phyloP scores from a whole-genome alignment of 768 basidiomycete species.

The Sporobolomyces roseus region DNA sequence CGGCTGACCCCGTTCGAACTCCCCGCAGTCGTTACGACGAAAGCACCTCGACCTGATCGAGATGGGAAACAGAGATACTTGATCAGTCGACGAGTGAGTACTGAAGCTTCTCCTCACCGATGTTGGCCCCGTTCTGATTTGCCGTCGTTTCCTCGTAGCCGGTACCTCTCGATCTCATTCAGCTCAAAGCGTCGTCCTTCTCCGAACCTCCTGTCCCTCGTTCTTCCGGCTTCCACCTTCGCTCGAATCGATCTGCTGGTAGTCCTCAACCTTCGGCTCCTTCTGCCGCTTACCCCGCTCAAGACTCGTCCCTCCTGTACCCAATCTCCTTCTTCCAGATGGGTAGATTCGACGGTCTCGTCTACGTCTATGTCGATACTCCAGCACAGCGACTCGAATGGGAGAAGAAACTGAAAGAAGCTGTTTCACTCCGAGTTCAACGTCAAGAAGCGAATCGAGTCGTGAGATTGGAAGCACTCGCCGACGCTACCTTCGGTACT shows the following conservation, averaged over 20 bases:
- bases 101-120: not conserved
- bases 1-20: not conserved
- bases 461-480: slow-evolving; percentile 34
- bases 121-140: not conserved
- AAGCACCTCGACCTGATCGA: slow-evolving; percentile 62
- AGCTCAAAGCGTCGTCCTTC: slow-evolving; percentile 51
- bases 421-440: slow-evolving; percentile 73
- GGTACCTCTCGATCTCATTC: slow-evolving; percentile 84
- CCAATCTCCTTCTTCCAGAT: slow-evolving; percentile 87
- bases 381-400: slow-evolving; percentile 72
- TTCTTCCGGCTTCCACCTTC: slow-evolving; percentile 31
- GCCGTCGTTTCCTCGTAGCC: slow-evolving; percentile 56
- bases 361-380: slow-evolving; percentile 82
- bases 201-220: slow-evolving; percentile 34
- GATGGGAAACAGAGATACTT: slow-evolving; percentile 71
- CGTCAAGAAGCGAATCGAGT: slow-evolving; percentile 79
- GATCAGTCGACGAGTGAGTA: slow-evolving; percentile 70
- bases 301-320: slow-evolving; percentile 64
- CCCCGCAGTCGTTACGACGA: slow-evolving; percentile 75
- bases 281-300: slow-evolving; percentile 49
- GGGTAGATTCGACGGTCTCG: slow-evolving; percentile 78
- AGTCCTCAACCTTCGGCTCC: slow-evolving; percentile 61
- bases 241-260: slow-evolving; percentile 14
- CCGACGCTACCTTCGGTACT: slow-evolving; percentile 38
- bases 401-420: slow-evolving; percentile 84